Percentiles rank a stretch among this genome's conserved stretches.
phyloP scores from a whole-genome alignment of 257 asterid genomes.

The Mentha longifolia region DNA sequence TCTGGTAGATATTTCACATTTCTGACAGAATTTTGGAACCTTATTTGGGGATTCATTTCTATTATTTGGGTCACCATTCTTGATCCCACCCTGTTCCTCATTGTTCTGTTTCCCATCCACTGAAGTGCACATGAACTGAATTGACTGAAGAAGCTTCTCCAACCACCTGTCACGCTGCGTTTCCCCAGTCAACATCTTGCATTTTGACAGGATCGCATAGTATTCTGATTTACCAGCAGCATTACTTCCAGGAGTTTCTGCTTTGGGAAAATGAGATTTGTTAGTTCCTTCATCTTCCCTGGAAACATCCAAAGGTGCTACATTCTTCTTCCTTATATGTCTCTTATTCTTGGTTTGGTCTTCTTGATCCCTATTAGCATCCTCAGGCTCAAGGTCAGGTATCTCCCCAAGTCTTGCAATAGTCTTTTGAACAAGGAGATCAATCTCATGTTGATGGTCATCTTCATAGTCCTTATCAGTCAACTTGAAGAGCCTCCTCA shows the following conservation, averaged over 20 bases:
- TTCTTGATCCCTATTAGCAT: slow-evolving; percentile 55
- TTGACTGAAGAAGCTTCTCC: slow-evolving; percentile 73
- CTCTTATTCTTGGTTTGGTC: slow-evolving; percentile 63
- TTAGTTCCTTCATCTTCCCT: slow-evolving; percentile 59
- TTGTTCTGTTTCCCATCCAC: slow-evolving; percentile 40
- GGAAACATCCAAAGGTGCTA: slow-evolving; percentile 69
- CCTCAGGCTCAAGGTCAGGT: slow-evolving; percentile 75
- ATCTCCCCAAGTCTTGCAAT: slow-evolving; percentile 64
- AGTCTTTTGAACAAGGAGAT: slow-evolving; percentile 79
- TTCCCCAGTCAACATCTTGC: slow-evolving; percentile 62
- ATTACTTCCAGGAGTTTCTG: slow-evolving; percentile 74
- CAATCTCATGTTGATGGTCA: slow-evolving; percentile 68
- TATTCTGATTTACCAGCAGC: slow-evolving; percentile 55
- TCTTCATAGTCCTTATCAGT: slow-evolving; percentile 82
- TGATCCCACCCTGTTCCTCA: slow-evolving; percentile 42
- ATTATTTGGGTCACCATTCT: slow-evolving; percentile 31
- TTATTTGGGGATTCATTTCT: slow-evolving; percentile 46
- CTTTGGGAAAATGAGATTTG: slow-evolving; percentile 52
- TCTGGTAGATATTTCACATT: slow-evolving; percentile 9
- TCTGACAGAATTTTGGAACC: slow-evolving; percentile 28
- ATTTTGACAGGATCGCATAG: slow-evolving; percentile 48
- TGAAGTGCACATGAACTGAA: slow-evolving; percentile 58
- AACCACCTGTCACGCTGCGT: slow-evolving; percentile 74
- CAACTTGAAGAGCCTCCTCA: slow-evolving; percentile 66
- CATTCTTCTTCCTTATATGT: slow-evolving; percentile 57